Conservation (phyloP, 2,329 filamentous ascomycete species). For the Parastagonospora nodorum region DNA sequence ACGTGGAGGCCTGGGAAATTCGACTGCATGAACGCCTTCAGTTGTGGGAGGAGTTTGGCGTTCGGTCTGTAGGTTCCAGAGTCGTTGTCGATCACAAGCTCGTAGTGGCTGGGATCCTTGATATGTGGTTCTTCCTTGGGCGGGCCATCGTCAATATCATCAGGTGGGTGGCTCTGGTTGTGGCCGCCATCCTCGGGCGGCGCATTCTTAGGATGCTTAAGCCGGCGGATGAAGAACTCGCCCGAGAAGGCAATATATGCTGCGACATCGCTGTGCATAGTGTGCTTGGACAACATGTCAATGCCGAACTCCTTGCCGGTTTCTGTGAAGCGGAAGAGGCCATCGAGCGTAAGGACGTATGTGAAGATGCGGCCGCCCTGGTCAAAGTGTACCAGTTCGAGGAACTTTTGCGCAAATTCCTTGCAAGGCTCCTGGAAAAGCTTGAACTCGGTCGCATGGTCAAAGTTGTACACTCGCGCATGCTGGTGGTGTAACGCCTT, state of each 20-base stretch:
- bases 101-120: slow-evolving; percentile 68
- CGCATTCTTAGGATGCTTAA: slow-evolving; percentile 56
- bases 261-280: slow-evolving; percentile 92
- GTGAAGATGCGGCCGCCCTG: slow-evolving; percentile 87
- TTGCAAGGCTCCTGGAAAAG: slow-evolving; percentile 67
- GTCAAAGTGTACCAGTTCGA: slow-evolving; percentile 85
- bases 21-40: slow-evolving; percentile 70
- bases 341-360: slow-evolving; percentile 88
- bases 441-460: slow-evolving; percentile 75
- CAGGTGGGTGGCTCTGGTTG: slow-evolving; percentile 56
- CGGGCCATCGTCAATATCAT: slow-evolving; percentile 55
- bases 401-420: slow-evolving; percentile 77
- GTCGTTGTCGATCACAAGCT: slow-evolving; percentile 93
- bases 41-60: slow-evolving; percentile 71
- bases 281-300: slow-evolving; percentile 91
- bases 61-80: slow-evolving; percentile 92
- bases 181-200: slow-evolving; percentile 40
- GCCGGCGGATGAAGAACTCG: slow-evolving; percentile 85
- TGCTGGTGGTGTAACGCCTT: slow-evolving; percentile 91
- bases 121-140: slow-evolving; percentile 41
- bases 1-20: slow-evolving; percentile 81
- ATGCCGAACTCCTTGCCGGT: slow-evolving; percentile 96
- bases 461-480: slow-evolving; percentile 85
- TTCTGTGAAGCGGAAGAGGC: slow-evolving; percentile 87
- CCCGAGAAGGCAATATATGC: slow-evolving; percentile 91